Base-by-base conservation (phyloP, 768 basidiomycete species). In the Leccinum imitatum region DNA sequence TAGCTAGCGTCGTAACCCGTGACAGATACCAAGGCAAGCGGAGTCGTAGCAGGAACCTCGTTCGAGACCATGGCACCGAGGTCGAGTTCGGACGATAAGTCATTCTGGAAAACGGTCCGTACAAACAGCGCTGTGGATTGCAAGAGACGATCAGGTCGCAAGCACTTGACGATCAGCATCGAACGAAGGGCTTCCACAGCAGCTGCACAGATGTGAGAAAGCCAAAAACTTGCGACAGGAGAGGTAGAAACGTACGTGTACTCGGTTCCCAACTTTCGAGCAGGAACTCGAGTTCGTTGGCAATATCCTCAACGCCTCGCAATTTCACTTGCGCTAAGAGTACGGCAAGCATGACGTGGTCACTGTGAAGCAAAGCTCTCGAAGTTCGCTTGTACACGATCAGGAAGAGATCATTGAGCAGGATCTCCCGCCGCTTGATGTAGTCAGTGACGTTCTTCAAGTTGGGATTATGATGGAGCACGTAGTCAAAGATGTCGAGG, bases 1-100 rank as follows among this genome's bases (percentile, higher is more conserved):
- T 95, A 98, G 73, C 95, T 96, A n/a, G 97, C 97, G 71, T 99
- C 97, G 69, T 97, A 96, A 15, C 97, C 97, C 3, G 93, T 87
- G 3, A 99, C 94, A 6, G 96, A 98, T 31, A 95, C 85, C 53
- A 99, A 79, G 4, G 94, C 91, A 25, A 98, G 77, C 1, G 97
- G 95, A 0, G 93, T 93, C 4, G 84, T 80, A 3, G 94, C 82
- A 4, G 84, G 81, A 33, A 95, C 84, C 70, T 98, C 94, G 67
- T 90, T 82, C 7, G 80, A 65, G 27, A 98, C 93, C 79, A 98
- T 89, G 9, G 75, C 72, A 19, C 82, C 81, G 27, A 99, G 84
- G 56, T 95, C 90, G 70, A 87, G 92, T 50, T 79, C 82, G 1
- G 93, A 82, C 15, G 90, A 82, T n/a, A 98, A 78, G 23, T 96